phyloP scores from a whole-genome alignment of 352 stramenopile species.

The Pythium sp. region DNA sequence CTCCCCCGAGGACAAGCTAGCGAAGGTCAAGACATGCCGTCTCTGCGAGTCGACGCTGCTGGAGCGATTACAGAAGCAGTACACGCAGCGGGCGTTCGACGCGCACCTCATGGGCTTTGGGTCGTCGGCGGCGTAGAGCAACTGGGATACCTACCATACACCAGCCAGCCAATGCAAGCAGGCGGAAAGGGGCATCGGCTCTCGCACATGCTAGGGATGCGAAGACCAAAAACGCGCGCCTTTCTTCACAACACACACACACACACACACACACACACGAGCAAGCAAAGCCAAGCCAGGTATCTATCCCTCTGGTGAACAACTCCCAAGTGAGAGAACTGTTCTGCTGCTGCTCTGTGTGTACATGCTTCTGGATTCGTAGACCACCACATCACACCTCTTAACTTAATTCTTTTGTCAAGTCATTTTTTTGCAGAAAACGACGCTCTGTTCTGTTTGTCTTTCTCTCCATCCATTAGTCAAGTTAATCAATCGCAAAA shows the following conservation, averaged over 20 bases:
- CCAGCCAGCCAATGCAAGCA: background rate
- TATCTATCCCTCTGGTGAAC: background rate
- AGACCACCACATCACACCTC: background rate
- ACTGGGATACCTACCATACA: background rate
- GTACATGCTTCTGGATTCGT: constrained; percentile 1
- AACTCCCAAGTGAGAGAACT: constrained; percentile 2
- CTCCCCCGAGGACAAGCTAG: constrained; percentile 46
- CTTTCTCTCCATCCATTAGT: background rate
- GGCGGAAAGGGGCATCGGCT: background rate
- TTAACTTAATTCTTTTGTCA: constrained; percentile 13
- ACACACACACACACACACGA: background rate
- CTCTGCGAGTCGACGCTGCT: constrained; percentile 59
- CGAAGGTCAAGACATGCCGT: constrained; percentile 60
- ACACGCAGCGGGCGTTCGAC: constrained; percentile 51
- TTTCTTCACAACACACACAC: background rate
- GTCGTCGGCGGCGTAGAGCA: background rate
- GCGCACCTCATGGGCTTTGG: constrained; percentile 56
- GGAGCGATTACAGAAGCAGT: constrained; percentile 54
- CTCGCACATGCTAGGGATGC: constrained; percentile 7
- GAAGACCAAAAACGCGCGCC: background rate
- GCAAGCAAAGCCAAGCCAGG: background rate
- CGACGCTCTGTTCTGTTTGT: background rate
- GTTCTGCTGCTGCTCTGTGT: background rate
- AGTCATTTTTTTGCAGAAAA: constrained; percentile 1
- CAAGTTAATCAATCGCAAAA: background rate